Percentiles rank a stretch among this genome's conserved stretches.
Conservation (phyloP, 208 protist genomes). For the Trichomonas vaginalis region DNA sequence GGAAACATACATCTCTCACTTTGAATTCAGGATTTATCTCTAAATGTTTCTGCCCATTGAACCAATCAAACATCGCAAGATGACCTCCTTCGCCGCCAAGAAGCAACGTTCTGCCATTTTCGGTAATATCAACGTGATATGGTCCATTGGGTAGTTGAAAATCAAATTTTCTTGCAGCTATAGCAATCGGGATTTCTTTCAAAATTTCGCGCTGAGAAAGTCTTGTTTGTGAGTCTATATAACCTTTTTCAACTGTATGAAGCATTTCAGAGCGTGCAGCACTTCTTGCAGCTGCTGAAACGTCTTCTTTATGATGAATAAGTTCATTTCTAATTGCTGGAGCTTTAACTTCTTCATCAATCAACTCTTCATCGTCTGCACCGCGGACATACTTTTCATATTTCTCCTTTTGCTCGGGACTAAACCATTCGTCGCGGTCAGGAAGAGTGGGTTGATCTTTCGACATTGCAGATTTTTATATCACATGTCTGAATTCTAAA, state of each 20-base stretch:
- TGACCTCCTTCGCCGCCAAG: not conserved
- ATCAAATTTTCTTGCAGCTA: not conserved
- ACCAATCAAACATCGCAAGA: not conserved
- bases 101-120: not conserved
- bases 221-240: not conserved
- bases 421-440: constrained; percentile 5
- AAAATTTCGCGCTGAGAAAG: not conserved
- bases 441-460: not conserved
- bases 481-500: not conserved
- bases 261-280: constrained; percentile 9
- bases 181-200: not conserved
- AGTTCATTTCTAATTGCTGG: not conserved
- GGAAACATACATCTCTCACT: not conserved
- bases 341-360: not conserved
- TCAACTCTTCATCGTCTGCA: not conserved
- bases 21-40: not conserved
- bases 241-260: not conserved
- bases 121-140: not conserved
- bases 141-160: not conserved
- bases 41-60: not conserved
- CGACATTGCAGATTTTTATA: not conserved
- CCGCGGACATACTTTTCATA: not conserved
- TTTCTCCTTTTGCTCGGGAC: not conserved
- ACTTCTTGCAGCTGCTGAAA: not conserved
- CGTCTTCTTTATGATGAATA: not conserved